Percentiles rank a stretch among this genome's conserved stretches.
Evolutionary conservation across 2,329 filamentous ascomycete genomes (phyloP).

Genomic region (Phialophora tarda): DNA sequence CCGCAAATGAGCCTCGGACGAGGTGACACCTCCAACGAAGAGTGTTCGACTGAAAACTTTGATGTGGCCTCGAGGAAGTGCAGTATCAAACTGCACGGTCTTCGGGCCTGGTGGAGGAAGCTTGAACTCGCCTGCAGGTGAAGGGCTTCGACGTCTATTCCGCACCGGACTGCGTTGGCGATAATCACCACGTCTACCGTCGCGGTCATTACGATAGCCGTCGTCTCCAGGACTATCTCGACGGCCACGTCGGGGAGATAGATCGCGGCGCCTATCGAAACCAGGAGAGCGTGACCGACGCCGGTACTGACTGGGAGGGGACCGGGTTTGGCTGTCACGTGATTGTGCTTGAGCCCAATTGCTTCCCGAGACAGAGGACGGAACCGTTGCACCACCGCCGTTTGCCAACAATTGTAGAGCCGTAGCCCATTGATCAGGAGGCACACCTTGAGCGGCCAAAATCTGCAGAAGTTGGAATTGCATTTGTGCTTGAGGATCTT

Average conservation of each 20-base stretch:
- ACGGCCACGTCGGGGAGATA: slow-evolving; percentile 63
- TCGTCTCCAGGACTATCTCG: slow-evolving; percentile 72
- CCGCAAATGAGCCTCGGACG: slow-evolving; percentile 80
- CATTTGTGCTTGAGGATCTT: slow-evolving; percentile 73
- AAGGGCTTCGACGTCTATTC: slow-evolving; percentile 67
- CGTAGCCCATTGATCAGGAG: slow-evolving; percentile 74
- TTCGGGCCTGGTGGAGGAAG: slow-evolving; percentile 64
- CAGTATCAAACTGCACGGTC: slow-evolving; percentile 79
- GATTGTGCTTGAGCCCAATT: slow-evolving; percentile 50
- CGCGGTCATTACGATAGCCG: slow-evolving; percentile 62
- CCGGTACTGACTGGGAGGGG: slow-evolving; percentile 65
- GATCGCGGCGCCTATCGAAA: slow-evolving; percentile 71
- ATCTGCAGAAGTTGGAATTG: slow-evolving; percentile 77
- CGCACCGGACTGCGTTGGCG: slow-evolving; percentile 84
- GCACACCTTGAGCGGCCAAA: slow-evolving; percentile 74
- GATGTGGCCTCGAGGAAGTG: slow-evolving; percentile 76
- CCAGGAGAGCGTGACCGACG: slow-evolving; percentile 82
- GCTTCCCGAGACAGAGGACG: slow-evolving; percentile 38
- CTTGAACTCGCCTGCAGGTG: slow-evolving; percentile 54
- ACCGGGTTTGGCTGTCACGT: slow-evolving; percentile 64
- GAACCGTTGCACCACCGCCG: slow-evolving; percentile 42
- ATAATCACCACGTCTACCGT: slow-evolving; percentile 67
- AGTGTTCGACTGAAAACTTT: slow-evolving; percentile 93
- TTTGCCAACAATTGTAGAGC: slow-evolving; percentile 58
- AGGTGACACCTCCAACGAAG: slow-evolving; percentile 94